phyloP scores from a whole-genome alignment of 805 yeast species.

The Hanseniaspora hatyaiensis region DNA sequence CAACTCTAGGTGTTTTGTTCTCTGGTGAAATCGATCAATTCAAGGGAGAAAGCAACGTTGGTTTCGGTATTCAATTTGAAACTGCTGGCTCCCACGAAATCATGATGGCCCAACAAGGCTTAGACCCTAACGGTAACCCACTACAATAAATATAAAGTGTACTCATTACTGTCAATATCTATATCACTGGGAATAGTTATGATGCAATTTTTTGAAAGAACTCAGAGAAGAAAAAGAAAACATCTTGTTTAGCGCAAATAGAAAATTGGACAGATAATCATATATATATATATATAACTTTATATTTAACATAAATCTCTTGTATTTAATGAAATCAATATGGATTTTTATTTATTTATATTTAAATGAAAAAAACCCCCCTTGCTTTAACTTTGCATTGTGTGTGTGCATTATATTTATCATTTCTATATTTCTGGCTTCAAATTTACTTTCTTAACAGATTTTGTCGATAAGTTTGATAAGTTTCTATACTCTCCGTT shows the following conservation, averaged over 20 bases:
- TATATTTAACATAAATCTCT: neutral
- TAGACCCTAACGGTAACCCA: conserved; percentile 79
- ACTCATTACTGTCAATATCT: conserved; percentile 24
- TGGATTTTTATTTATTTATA: neutral
- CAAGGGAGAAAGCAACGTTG: conserved; percentile 67
- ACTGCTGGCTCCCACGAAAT: conserved; percentile 89
- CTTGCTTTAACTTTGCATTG: too few species aligned
- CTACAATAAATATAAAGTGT: conserved; percentile 76
- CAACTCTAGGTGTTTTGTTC: conserved; percentile 78
- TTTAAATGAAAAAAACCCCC: too few species aligned
- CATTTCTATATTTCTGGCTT: too few species aligned
- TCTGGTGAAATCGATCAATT: conserved; percentile 87
- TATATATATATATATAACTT: too few species aligned
- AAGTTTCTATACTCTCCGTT: neutral
- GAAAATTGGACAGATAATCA: neutral
- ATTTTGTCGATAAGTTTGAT: neutral
- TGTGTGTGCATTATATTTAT: too few species aligned
- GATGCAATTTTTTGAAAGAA: too few species aligned
- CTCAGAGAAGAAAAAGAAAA: neutral
- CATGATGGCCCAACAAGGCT: conserved; percentile 81
- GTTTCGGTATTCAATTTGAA: conserved; percentile 92
- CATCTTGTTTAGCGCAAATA: neutral
- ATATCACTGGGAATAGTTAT: too few species aligned
- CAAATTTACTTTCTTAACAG: conserved; percentile 6
- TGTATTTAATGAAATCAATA: conserved; percentile 13